Evolutionary conservation across 306 rosid genomes (phyloP).

Genomic region (Nissolia schottii): DNA sequence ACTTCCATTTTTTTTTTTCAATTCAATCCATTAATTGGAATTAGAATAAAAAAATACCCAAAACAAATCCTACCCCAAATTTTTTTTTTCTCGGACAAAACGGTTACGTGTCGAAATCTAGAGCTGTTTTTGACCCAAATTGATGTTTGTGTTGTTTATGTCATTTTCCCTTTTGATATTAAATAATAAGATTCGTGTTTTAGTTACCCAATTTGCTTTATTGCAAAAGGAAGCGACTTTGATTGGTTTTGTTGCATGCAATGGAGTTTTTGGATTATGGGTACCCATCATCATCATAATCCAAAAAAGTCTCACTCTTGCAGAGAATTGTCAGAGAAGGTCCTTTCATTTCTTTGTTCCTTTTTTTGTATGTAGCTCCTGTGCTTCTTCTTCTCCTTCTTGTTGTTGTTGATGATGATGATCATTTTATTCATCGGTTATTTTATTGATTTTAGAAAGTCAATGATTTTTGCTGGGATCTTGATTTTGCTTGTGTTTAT

Average conservation of each 20-base stretch:
- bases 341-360: constrained; percentile 15
- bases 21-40: not conserved
- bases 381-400: not conserved
- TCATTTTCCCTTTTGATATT: constrained; percentile 29
- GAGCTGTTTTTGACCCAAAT: constrained; percentile 28
- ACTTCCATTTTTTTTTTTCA: not conserved
- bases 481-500: constrained; percentile 48
- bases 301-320: constrained; percentile 28
- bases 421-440: not conserved
- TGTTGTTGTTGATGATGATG: not conserved
- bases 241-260: constrained; percentile 35
- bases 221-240: constrained; percentile 28
- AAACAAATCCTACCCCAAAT: not conserved
- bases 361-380: not conserved
- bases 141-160: constrained; percentile 24
- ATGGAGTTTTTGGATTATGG: constrained; percentile 37
- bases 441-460: constrained; percentile 1
- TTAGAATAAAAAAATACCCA: not conserved
- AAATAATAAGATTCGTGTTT: constrained; percentile 4
- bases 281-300: constrained; percentile 8
- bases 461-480: constrained; percentile 31
- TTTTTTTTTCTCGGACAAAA: constrained; percentile 7
- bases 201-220: constrained; percentile 12
- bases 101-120: constrained; percentile 1
- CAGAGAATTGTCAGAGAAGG: constrained; percentile 41